Evolutionary conservation across 495 filamentous ascomycete genomes (phyloP).

Genomic region (Penicillium antarcticum): DNA sequence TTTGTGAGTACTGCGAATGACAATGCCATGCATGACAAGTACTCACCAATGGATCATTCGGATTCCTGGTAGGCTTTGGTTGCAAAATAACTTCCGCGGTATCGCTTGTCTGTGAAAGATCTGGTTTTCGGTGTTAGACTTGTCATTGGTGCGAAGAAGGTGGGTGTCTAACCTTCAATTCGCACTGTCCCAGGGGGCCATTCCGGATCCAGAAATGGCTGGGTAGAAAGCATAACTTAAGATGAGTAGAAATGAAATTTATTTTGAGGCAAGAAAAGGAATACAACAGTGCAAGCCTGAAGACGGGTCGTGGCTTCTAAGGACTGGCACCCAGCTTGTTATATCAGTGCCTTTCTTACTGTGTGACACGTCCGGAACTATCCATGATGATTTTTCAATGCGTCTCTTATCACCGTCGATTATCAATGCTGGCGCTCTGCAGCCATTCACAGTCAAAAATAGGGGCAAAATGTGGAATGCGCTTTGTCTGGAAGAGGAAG

Average conservation of each 20-base stretch:
- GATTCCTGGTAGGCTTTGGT: slow-evolving; percentile 17
- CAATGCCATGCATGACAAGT: background rate
- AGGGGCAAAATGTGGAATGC: background rate
- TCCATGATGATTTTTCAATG: background rate
- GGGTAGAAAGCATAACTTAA: slow-evolving; percentile 1
- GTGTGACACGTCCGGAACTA: background rate
- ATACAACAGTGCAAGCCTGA: too few relatives aligned
- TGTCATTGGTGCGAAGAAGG: background rate
- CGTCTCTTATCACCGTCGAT: slow-evolving; percentile 11
- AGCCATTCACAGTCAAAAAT: slow-evolving; percentile 12
- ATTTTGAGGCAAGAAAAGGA: too few relatives aligned
- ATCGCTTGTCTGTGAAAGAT: slow-evolving; percentile 4
- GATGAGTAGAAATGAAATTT: background rate
- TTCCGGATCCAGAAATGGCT: slow-evolving; percentile 9
- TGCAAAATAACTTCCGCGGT: slow-evolving; percentile 13
- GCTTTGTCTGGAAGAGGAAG: slow-evolving; percentile 17
- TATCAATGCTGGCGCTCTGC: background rate
- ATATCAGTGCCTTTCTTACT: background rate
- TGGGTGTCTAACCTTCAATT: slow-evolving; percentile 8
- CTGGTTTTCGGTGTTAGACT: background rate
- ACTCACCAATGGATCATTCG: slow-evolving; percentile 22
- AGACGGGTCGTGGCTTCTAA: too few relatives aligned
- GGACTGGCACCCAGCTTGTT: background rate
- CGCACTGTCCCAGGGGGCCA: slow-evolving; percentile 22
- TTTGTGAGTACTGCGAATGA: background rate